Evolutionary conservation across 192 early-diverging fungal species (phyloP).

Genomic region (Backusella tarrabulga): DNA sequence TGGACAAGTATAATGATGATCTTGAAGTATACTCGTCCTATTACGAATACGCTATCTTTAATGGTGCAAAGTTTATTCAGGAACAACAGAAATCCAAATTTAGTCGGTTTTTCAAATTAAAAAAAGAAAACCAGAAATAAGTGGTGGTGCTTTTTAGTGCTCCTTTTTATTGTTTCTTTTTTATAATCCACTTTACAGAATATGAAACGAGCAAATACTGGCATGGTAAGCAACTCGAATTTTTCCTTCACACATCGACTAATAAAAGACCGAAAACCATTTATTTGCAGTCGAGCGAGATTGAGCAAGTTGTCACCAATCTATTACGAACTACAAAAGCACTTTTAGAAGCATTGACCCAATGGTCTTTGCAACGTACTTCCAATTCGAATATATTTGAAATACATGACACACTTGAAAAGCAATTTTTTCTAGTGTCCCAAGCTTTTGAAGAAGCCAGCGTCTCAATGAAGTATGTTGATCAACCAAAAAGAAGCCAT

Average conservation of each 20-base stretch:
- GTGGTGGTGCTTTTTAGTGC: background rate
- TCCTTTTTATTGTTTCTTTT: constrained; percentile 5
- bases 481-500: background rate
- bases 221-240: background rate
- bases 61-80: background rate
- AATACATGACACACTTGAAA: constrained; percentile 25
- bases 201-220: constrained; percentile 12
- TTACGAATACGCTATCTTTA: no score
- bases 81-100: background rate
- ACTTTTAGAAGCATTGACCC: constrained; percentile 29
- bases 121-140: background rate
- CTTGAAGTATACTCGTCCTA: no score
- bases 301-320: constrained; percentile 35
- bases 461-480: constrained; percentile 28
- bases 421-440: constrained; percentile 27
- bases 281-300: constrained; percentile 23
- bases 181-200: background rate
- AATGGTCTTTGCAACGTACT: constrained; percentile 23
- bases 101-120: background rate
- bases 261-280: background rate
- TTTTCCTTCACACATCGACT: background rate
- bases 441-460: constrained; percentile 30
- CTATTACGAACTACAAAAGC: constrained; percentile 30
- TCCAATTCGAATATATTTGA: constrained; percentile 29
- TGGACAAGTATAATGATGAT: no score